phyloP scores from a whole-genome alignment of 306 rosid genomes.

The Lathyrus oleraceus region DNA sequence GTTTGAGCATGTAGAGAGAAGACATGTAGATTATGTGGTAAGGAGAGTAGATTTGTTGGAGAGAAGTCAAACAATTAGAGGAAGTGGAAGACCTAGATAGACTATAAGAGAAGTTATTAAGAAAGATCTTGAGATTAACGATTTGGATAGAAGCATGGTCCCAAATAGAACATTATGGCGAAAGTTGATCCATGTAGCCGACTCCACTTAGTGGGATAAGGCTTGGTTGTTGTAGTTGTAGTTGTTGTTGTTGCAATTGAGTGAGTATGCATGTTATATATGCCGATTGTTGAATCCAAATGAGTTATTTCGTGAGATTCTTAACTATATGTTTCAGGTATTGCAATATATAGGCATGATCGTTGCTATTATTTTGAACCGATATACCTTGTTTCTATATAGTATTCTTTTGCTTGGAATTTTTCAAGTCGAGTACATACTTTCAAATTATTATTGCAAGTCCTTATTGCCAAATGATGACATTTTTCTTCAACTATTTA shows the following conservation, averaged over 20 bases:
- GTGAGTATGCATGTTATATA: constrained; percentile 9
- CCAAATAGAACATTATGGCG: too few species aligned
- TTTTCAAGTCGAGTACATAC: neutral
- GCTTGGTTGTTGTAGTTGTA: too few species aligned
- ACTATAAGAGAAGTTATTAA: too few species aligned
- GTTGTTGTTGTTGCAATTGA: neutral
- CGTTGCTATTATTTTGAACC: neutral
- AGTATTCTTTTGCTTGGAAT: constrained; percentile 12
- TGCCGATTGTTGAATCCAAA: neutral
- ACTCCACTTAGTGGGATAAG: too few species aligned
- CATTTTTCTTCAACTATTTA: constrained; percentile 6
- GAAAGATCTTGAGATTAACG: too few species aligned
- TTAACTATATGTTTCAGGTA: constrained; percentile 9
- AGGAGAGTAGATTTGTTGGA: too few species aligned
- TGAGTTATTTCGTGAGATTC: constrained; percentile 1
- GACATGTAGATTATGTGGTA: too few species aligned
- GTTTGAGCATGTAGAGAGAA: too few species aligned
- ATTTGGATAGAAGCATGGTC: too few species aligned
- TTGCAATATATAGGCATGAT: neutral
- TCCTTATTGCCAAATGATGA: neutral
- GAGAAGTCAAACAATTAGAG: too few species aligned
- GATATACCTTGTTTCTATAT: neutral
- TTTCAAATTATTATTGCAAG: constrained; percentile 1
- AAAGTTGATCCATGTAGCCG: too few species aligned
- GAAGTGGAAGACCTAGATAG: too few species aligned